Base-by-base conservation (phyloP, 345 rosid genomes). In the Excoecaria cochinchinensis region DNA sequence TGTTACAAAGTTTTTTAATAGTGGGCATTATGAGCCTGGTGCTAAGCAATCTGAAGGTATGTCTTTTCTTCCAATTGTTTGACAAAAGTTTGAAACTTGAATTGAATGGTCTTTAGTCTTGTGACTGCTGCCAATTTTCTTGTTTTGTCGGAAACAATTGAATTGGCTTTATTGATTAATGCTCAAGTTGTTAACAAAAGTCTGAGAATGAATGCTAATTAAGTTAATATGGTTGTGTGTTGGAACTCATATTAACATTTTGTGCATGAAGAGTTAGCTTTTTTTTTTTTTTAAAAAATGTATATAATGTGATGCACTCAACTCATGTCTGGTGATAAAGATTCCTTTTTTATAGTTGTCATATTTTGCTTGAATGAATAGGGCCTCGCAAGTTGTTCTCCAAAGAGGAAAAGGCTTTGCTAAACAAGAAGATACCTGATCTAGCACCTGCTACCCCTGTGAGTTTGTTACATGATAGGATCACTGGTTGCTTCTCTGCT, bases 371-470 rank as follows among this genome's bases (percentile, higher is more conserved):
- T 74, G 79, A 74, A 71, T 42, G 24, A 74, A 61, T 77, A 90
- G 95, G 87, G 56, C 85, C 80, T 3, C 87, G 92, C 38, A 90
- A 88, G 86, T 75, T 95, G 84, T 90, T 92, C 74, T 81, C 93
- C 0, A 87, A 78, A 81, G 97, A 95, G 85, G 97, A 95, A 81
- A 95, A 92, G 78, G 67, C 81, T 73, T 80, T 95, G 82, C 83
- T 92, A 79, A 95, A 91, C 70, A 88, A 71, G 88, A 88, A 87
- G 66, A 80, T 78, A 0, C 99, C 97, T 58, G 78, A 95, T 85
- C 72, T 95, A 40, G 87, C 87, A 12, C 81, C 81, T 70, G 92
- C 93, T 67, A 85, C 93, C 74, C 91, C 93, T 82, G 98, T 95
- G 87, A 95, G 97, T 82, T 70, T 44, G 42, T 69, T 36, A 9